phyloP scores from a whole-genome alignment of 2,329 filamentous ascomycete species.

The Penicillium brasilianum region DNA sequence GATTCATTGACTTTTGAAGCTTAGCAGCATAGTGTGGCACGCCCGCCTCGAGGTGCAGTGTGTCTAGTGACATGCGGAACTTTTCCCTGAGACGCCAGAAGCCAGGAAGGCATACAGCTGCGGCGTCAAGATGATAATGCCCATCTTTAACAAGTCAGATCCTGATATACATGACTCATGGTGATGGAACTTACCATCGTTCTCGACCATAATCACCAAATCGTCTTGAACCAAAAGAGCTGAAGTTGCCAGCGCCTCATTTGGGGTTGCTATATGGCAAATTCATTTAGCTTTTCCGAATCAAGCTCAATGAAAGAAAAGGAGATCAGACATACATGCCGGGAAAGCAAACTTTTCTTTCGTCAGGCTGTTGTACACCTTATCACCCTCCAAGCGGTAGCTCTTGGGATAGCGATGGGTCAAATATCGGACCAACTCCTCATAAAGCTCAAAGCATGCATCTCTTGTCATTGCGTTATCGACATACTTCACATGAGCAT shows the following conservation, averaged over 20 bases:
- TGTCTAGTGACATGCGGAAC: background rate
- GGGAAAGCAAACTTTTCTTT: background rate
- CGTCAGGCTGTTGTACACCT: background rate
- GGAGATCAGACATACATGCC: background rate
- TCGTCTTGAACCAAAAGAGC: background rate
- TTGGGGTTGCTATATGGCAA: background rate
- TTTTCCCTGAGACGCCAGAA: background rate
- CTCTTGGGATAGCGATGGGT: background rate
- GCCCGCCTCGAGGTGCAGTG: background rate
- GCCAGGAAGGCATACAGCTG: background rate
- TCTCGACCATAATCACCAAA: background rate
- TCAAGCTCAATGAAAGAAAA: background rate
- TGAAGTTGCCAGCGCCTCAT: background rate
- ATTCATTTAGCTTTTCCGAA: background rate
- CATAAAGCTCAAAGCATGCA: background rate
- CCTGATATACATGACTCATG: background rate
- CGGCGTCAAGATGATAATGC: background rate
- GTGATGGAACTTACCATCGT: background rate
- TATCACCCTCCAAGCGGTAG: background rate
- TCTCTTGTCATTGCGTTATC: background rate
- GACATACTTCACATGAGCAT: background rate
- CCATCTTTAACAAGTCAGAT: background rate
- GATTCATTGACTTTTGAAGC: constrained; percentile 1
- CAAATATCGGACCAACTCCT: background rate
- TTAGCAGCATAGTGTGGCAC: background rate